Evolutionary conservation across 2,329 filamentous ascomycete species (phyloP).

Genomic region (Septoria petroselini): DNA sequence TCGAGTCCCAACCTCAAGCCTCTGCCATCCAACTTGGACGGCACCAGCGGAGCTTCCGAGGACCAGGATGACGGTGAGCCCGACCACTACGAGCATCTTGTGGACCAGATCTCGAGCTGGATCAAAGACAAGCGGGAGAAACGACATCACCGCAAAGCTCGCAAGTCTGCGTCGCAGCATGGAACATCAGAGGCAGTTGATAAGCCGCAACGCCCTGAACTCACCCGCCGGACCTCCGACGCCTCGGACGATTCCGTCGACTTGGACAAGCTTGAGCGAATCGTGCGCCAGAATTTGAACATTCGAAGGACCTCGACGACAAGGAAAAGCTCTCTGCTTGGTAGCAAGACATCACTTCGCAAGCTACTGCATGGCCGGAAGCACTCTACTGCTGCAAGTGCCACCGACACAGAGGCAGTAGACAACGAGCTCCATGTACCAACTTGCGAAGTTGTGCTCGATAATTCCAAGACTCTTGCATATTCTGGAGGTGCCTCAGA

Average conservation of each 20-base stretch:
- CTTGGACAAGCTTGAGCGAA: constrained; percentile 75
- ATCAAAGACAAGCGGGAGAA: constrained; percentile 73
- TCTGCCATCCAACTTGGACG: constrained; percentile 15
- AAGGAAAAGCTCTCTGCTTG: constrained; percentile 23
- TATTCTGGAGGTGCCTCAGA: constrained; percentile 60
- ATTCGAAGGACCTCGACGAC: constrained; percentile 28
- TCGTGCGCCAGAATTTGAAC: constrained; percentile 62
- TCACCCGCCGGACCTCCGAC: constrained; percentile 21
- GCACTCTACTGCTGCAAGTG: constrained; percentile 42
- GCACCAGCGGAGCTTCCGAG: constrained; percentile 11
- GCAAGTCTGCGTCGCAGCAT: constrained; percentile 11
- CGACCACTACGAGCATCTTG: constrained; percentile 28
- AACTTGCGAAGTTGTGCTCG: constrained; percentile 75
- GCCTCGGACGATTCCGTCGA: constrained; percentile 45
- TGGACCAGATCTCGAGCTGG: constrained; percentile 75
- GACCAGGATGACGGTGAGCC: constrained; percentile 17
- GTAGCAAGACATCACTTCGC: constrained; percentile 30
- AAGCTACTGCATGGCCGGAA: constrained; percentile 35
- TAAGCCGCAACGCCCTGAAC: background rate
- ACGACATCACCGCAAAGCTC: constrained; percentile 50
- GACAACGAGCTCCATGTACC: constrained; percentile 83
- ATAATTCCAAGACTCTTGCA: constrained; percentile 84
- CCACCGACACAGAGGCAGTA: constrained; percentile 80
- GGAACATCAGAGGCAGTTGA: constrained; percentile 2
- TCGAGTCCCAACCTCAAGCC: constrained; percentile 27